Percentiles rank a stretch among this genome's conserved stretches.
Evolutionary conservation across 805 yeast genomes (phyloP).

Genomic region (Candida tammaniensis): DNA sequence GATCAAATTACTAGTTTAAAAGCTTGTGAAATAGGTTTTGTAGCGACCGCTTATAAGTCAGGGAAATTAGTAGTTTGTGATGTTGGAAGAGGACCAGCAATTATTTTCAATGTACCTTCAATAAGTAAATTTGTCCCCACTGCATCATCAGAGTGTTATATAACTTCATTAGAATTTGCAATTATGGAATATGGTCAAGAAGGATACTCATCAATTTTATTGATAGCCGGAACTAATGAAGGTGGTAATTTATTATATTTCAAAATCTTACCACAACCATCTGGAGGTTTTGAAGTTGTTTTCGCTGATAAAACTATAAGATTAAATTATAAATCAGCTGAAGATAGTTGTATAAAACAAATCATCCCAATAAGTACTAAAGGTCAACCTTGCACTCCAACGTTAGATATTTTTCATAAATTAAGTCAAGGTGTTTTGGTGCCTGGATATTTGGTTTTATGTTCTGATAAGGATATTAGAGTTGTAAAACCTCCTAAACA

Average conservation of each 20-base stretch:
- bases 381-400: slow-evolving; percentile 68
- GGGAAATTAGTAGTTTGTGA: slow-evolving; percentile 80
- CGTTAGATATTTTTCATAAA: slow-evolving; percentile 51
- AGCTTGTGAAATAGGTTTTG: slow-evolving; percentile 79
- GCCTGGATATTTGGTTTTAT: slow-evolving; percentile 59
- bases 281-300: slow-evolving; percentile 59
- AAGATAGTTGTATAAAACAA: slow-evolving; percentile 50
- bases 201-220: slow-evolving; percentile 64
- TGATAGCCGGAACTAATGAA: slow-evolving; percentile 71
- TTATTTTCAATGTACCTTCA: slow-evolving; percentile 45
- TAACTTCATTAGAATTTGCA: slow-evolving; percentile 70
- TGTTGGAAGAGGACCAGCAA: slow-evolving; percentile 68
- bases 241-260: slow-evolving; percentile 68
- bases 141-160: slow-evolving; percentile 28
- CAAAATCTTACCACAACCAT: slow-evolving; percentile 59
- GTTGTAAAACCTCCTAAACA: slow-evolving; percentile 58
- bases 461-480: slow-evolving; percentile 60
- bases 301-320: slow-evolving; percentile 43
- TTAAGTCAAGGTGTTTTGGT: slow-evolving; percentile 59
- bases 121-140: slow-evolving; percentile 29
- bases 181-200: slow-evolving; percentile 68
- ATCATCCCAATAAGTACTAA: slow-evolving; percentile 58
- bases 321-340: slow-evolving; percentile 39
- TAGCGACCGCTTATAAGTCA: slow-evolving; percentile 70
- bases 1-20: slow-evolving; percentile 55